Evolutionary conservation across 305 asterid species (phyloP).

Genomic region (Fraxinus baroniana): DNA sequence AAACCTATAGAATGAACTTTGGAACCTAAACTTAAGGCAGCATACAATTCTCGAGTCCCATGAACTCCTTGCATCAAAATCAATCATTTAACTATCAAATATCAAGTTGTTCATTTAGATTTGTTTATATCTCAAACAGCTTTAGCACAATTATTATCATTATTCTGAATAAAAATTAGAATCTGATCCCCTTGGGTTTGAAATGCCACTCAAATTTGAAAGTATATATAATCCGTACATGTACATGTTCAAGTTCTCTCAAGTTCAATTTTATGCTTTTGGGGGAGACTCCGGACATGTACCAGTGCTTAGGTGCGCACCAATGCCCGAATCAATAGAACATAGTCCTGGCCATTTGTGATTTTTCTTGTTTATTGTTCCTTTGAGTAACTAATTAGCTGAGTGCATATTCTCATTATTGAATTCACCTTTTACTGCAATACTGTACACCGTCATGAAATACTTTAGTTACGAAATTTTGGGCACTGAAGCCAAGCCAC

Average conservation of each 20-base stretch:
- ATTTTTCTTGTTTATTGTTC: background rate
- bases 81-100: background rate
- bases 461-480: background rate
- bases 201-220: background rate
- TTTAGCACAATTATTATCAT: background rate
- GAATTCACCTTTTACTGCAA: background rate
- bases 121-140: background rate
- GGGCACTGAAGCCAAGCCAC: background rate
- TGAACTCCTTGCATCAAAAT: background rate
- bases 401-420: background rate
- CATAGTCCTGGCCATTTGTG: background rate
- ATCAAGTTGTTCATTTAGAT: background rate
- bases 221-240: background rate
- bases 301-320: background rate
- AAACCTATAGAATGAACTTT: background rate
- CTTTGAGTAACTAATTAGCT: background rate
- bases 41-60: background rate
- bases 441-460: background rate
- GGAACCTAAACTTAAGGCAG: background rate
- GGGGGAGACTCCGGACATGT: background rate
- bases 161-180: background rate
- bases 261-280: background rate
- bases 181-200: background rate
- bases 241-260: background rate
- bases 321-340: background rate